Conservation (phyloP, 345 rosid species). For the Eutrema japonicum region DNA sequence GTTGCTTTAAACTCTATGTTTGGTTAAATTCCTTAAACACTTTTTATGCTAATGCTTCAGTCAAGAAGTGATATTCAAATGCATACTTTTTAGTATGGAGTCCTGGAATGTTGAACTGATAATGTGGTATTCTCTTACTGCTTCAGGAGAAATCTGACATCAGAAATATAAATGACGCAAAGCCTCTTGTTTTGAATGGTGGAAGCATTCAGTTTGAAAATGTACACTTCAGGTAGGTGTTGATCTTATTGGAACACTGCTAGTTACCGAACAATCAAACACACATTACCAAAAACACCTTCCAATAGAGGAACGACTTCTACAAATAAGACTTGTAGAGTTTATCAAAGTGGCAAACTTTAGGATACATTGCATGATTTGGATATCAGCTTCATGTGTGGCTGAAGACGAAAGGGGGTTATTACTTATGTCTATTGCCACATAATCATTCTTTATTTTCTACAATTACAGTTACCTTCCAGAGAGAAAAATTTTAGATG, state of each 20-base stretch:
- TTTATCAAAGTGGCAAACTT: slow-evolving; percentile 16
- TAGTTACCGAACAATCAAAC: background rate
- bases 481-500: slow-evolving; percentile 90
- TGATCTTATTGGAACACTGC: slow-evolving; percentile 22
- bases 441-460: slow-evolving; percentile 24
- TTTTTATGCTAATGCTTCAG: slow-evolving; percentile 16
- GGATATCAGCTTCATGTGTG: slow-evolving; percentile 23
- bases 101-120: slow-evolving; percentile 7
- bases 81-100: slow-evolving; percentile 7
- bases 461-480: slow-evolving; percentile 66
- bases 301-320: background rate
- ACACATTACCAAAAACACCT: slow-evolving; percentile 6
- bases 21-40: background rate
- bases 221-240: slow-evolving; percentile 82
- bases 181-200: slow-evolving; percentile 72
- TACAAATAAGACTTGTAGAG: background rate
- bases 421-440: slow-evolving; percentile 26
- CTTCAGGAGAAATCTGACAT: slow-evolving; percentile 88
- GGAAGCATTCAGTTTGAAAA: slow-evolving; percentile 84
- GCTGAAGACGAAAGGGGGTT: background rate
- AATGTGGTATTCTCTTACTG: slow-evolving; percentile 36
- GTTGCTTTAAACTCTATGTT: slow-evolving; percentile 10
- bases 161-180: slow-evolving; percentile 64
- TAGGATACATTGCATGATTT: slow-evolving; percentile 23
- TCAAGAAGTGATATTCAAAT: slow-evolving; percentile 24